Conservation (phyloP, 305 asterid genomes). For the Withania somnifera region DNA sequence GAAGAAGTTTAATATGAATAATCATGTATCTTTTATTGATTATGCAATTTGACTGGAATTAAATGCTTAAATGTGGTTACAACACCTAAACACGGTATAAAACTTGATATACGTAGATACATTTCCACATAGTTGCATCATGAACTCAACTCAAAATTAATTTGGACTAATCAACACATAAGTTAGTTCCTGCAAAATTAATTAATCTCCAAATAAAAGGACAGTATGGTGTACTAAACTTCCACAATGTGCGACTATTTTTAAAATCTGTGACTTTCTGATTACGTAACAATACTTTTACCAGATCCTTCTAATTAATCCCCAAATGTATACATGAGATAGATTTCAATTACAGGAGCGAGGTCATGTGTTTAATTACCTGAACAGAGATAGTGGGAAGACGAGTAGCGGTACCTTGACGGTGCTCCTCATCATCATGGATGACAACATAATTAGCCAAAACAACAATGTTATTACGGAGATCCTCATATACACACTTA, state of each 20-base stretch:
- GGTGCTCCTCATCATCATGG: constrained; percentile 28
- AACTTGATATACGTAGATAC: neutral
- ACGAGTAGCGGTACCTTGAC: constrained; percentile 17
- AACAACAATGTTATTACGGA: constrained; percentile 75
- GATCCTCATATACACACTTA: constrained; percentile 77
- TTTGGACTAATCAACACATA: no score
- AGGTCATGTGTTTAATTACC: constrained; percentile 25
- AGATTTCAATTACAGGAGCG: neutral
- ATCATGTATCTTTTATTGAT: neutral
- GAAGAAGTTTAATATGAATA: neutral
- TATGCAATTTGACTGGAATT: neutral
- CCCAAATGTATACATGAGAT: neutral
- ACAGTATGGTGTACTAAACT: no score
- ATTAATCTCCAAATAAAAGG: no score
- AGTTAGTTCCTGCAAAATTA: no score
- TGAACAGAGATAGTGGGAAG: constrained; percentile 61
- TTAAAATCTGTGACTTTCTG: no score
- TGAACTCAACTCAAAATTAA: neutral
- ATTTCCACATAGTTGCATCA: neutral
- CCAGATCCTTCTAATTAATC: no score
- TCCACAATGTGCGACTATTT: no score
- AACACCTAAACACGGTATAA: neutral
- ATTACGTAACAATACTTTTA: no score
- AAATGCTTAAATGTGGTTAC: neutral
- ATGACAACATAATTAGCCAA: constrained; percentile 66